phyloP scores from a whole-genome alignment of 2,329 filamentous ascomycete genomes.

The Colletotrichum melonis region DNA sequence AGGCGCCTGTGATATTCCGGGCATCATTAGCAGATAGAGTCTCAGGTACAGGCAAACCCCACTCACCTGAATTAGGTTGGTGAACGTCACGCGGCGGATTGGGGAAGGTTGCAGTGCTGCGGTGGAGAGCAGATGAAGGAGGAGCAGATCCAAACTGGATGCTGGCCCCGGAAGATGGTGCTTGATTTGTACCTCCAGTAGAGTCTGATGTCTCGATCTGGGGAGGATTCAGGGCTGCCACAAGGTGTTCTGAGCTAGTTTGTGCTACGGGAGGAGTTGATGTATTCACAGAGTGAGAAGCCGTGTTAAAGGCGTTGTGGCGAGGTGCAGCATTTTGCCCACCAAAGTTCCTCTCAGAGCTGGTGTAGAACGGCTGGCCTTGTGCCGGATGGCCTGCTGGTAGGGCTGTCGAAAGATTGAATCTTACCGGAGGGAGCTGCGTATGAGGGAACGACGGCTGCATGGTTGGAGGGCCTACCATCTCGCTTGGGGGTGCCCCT shows the following conservation, averaged over 20 bases:
- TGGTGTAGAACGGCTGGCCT: conserved; percentile 4
- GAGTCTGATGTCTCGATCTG: neutral
- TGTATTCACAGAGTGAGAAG: neutral
- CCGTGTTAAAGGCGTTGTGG: neutral
- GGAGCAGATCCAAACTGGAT: conserved; percentile 36
- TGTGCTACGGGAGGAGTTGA: neutral
- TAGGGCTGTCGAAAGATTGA: neutral
- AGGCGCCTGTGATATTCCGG: neutral
- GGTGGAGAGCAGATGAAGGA: conserved; percentile 21
- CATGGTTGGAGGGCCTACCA: neutral
- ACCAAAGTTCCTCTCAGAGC: conserved; percentile 11
- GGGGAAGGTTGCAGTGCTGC: neutral
- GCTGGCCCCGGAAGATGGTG: conserved; percentile 5
- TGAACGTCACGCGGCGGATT: conserved; percentile 5
- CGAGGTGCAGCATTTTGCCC: neutral
- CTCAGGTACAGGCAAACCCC: neutral
- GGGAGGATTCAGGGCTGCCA: neutral
- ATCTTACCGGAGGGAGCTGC: conserved; percentile 15
- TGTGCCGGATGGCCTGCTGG: conserved; percentile 1
- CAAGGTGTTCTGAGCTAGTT: neutral
- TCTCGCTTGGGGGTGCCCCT: conserved; percentile 1
- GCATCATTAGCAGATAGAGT: neutral
- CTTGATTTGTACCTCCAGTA: neutral
- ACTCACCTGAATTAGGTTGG: conserved; percentile 14
- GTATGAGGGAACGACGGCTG: conserved; percentile 11